Evolutionary conservation across 2,329 filamentous ascomycete genomes (phyloP), one percentile per base, ranked within the genome.

Genomic region (Penicillium frequentans): DNA sequence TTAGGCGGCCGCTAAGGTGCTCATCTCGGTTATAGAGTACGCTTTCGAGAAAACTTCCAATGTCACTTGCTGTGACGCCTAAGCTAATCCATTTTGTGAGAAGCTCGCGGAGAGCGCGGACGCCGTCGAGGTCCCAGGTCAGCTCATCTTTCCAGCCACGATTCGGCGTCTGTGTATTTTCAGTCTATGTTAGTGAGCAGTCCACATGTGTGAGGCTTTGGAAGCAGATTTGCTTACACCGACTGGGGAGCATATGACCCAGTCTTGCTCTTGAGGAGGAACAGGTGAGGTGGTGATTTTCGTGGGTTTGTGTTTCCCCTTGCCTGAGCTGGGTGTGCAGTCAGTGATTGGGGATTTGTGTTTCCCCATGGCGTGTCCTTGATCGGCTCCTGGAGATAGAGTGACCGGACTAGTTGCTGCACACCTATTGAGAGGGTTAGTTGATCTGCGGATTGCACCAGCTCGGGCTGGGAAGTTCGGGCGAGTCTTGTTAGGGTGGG

Each of bases 41-140:
- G 7, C 31, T n/a, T 14, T 43, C 49, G 27, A 60, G 43, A 11
- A 55, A 57, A 4, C 31, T n/a, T 6, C 58, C 55, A 3, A 60
- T 55, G 8, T 55, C n/a, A 19, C 43, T 49, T 16, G 54, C 51
- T 14, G 58, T 42, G 1, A 60, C 48, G 3, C 51, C 26, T 3
- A 23, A 13, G 9, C 33, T 6, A 11, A 49, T 39, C 58, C 54
- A 60, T 5, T 35, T 13, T 5, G 16, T 33, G 7, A 59, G 43
- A n/a, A 50, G 13, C 3, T 35, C 24, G 11, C 31, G 35, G 7
- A 59, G 42, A 16, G 24, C 5, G 5, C n/a, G 29, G 10, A 33
- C 37, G 39, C 37, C 39, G 16, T 49, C 24, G 23, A 45, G 37
- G 42, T 53, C 45, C 55, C 51, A 50, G 24, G 23, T 31, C 2